Evolutionary conservation across 2,329 filamentous ascomycete genomes (phyloP), one percentile per base, ranked within the genome.

Genomic region (Ophiosphaerella herpotricha): DNA sequence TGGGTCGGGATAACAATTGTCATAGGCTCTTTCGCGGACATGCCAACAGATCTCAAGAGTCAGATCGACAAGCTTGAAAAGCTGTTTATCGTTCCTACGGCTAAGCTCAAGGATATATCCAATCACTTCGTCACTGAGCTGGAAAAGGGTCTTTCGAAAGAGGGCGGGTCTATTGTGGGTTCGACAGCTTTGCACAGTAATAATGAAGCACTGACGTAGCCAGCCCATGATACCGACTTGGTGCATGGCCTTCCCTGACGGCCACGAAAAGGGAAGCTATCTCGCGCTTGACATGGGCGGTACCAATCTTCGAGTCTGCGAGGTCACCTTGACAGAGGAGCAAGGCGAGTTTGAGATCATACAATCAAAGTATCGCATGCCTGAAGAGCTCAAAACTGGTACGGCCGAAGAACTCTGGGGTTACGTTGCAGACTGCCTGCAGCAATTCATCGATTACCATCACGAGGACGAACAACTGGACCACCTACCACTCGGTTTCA

Each of bases 151-250:
- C 81, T 97, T 46, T 89, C 83, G 46, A 87, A 91, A 50, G 88
- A 96, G 76, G 93, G 93, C 55, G 92, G 91, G 53, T 95, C 88
- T 73, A 97, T 99, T 75, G 91, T 96, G 75, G 81, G 90, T 81
- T 31, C 21, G 38, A 24, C 1, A 8, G 34, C 90, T 90, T 54
- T 95, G 95, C 90, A 95, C 95, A 76, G 88, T 90, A 53, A 96
- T 91, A 50, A 96, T 29, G 8, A 29, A 21, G 2, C 84, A 8
- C 50, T 57, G 34, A 61, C 48, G 13, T 1, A 26, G 11, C 39
- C 63, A 96, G 90, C 93, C 93, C 56, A 97, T 97, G 93, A 97
- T 96, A 76, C 89, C 93, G 50, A 97, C 93, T 51, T 97, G 93
- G 93, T 92, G 95, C 54, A 91, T 97, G 86, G 85, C 85, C 42